phyloP scores from a whole-genome alignment of 2,329 filamentous ascomycete genomes.

The Diaporthe nobilis region DNA sequence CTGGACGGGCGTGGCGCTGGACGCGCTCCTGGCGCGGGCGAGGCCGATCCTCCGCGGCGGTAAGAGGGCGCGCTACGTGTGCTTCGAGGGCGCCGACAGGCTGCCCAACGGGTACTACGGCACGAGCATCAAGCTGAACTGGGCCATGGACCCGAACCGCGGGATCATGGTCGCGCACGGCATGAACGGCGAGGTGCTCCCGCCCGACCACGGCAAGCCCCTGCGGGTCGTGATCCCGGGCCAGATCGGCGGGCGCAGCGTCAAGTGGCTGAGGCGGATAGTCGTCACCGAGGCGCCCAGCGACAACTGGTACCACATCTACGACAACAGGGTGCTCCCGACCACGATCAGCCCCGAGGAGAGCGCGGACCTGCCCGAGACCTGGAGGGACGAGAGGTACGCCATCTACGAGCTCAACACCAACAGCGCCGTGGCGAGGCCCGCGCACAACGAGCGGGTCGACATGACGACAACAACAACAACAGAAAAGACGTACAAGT shows the following conservation, averaged over 20 bases:
- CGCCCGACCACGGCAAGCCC: slow-evolving; percentile 89
- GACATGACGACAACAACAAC: slow-evolving; percentile 42
- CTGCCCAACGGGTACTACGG: slow-evolving; percentile 91
- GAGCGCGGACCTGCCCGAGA: slow-evolving; percentile 78
- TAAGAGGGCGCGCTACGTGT: slow-evolving; percentile 85
- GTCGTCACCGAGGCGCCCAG: slow-evolving; percentile 84
- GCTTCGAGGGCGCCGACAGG: slow-evolving; percentile 92
- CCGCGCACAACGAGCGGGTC: slow-evolving; percentile 79
- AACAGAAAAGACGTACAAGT: slow-evolving; percentile 67
- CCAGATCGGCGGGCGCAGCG: slow-evolving; percentile 91
- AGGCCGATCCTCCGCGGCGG: slow-evolving; percentile 45
- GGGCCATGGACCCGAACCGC: slow-evolving; percentile 85
- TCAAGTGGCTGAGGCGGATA: slow-evolving; percentile 91
- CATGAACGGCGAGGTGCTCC: slow-evolving; percentile 89
- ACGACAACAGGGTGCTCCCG: slow-evolving; percentile 91
- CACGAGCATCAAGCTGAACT: slow-evolving; percentile 89
- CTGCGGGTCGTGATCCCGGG: slow-evolving; percentile 88
- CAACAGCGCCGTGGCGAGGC: slow-evolving; percentile 86
- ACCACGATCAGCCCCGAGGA: slow-evolving; percentile 88
- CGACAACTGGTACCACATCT: slow-evolving; percentile 96
- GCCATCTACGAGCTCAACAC: slow-evolving; percentile 93
- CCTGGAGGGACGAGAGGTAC: slow-evolving; percentile 91
- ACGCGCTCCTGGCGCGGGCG: slow-evolving; percentile 78
- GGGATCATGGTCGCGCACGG: slow-evolving; percentile 90
- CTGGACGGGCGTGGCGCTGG: slow-evolving; percentile 86